Base-by-base conservation (phyloP, 2,329 filamentous ascomycete genomes). In the Colletotrichum falcatum region DNA sequence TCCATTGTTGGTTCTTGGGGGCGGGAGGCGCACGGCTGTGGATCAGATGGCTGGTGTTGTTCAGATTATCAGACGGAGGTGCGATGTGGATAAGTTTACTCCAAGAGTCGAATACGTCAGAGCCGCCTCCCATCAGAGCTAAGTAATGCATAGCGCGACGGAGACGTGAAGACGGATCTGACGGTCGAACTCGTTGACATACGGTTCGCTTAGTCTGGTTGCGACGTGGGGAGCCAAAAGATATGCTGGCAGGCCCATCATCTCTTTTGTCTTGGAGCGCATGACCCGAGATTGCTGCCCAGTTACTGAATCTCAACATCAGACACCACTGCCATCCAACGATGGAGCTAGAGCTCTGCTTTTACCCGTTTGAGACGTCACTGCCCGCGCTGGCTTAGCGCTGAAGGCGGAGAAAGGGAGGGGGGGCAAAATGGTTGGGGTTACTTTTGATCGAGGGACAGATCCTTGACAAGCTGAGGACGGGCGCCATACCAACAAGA, bases 1-100 rank as follows among this genome's bases (percentile, higher is more conserved):
- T 37, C 46, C 48, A 30, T 61, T 23, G 30, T 49, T 49, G n/a
- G 51, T 3, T 20, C 26, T n/a, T 7, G 11, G 37, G 1, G 48
- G 37, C 3, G 48, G 20, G n/a, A n/a, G n/a, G n/a, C n/a, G 18
- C 18, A 6, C 20, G n/a, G 23, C 49, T 23, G 30, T 33, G 4
- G 49, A 44, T 39, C 33, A 16, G 81, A 30, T 65, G 62, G 39
- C 62, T 65, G 53, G 62, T 58, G 53, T 49, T 23, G 39, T 39
- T 55, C 28, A 48, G 53, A 55, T 64, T 39, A 26, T 53, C 35
- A 55, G 49, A 37, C 42, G 46, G 46, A 46, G 49, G 26, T 28
- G 61, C 48, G 23, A 48, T 26, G 42, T 61, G 44, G 44, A 37
- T 35, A 37, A 48, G 16, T n/a, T 46, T 11, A 53, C 23, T n/a